Evolutionary conservation across 2,329 filamentous ascomycete genomes (phyloP), one percentile per base, ranked within the genome.

Genomic region (Macroventuria anomochaeta): DNA sequence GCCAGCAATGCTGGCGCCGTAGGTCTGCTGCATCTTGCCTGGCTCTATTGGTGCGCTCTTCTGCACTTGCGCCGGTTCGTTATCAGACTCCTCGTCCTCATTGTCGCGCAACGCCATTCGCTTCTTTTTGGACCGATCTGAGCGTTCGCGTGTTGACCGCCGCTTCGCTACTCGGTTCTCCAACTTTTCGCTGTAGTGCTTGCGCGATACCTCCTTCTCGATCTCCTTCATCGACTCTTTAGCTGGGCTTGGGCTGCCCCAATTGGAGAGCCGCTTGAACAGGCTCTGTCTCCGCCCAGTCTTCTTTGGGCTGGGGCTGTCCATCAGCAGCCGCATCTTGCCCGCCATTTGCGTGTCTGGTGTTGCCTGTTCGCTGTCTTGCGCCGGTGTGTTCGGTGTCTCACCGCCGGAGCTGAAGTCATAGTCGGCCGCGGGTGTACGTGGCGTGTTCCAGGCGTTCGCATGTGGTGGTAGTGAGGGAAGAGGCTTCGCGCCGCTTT

Each of bases 331-430:
- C 8, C 65, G 64, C 70, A 70, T 72, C 33, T 55, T 66, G 33
- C 47, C 57, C 21, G 66, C 62, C 53, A 71, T 57, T 28, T 69
- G 64, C 36, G 71, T 73, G 46, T 77, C 76, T 6, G 76, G 76
- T 8, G 76, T 79, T 13, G 73, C 71, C 26, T 71, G 68, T 56
- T 79, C 76, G 63, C 74, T 77, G 57, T 79, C 77, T 29, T 71
- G 66, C n/a, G 61, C 65, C 0, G 78, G 78, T 3, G 77, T 79
- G 55, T 76, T 76, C 0, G 79, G 79, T 36, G 79, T 82, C 63
- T 81, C 79, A 17, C 78, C 79, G 43, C 78, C 79, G 11, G 77
- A 79, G 52, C 78, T 80, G 50, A 77, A 77, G 53, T 78, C 76
- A 53, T 69, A 59, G 21, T 75, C 76, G 52, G 59, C 72, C 25